Percentiles rank a stretch among this genome's conserved stretches.
Evolutionary conservation across 164 flowering plant species (phyloP).

Genomic region (Protea cynaroides): DNA sequence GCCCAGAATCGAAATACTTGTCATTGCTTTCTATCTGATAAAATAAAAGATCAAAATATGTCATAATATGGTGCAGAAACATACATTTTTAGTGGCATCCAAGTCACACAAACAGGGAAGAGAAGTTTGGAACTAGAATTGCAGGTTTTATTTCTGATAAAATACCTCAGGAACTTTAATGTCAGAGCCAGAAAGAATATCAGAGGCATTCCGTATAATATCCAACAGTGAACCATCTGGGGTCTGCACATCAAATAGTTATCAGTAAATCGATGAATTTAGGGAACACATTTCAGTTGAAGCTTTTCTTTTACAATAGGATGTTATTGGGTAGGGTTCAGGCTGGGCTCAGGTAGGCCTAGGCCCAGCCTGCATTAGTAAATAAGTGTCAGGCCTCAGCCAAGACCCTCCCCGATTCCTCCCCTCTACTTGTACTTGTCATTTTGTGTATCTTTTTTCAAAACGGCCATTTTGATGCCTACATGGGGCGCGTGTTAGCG

Average conservation of each 20-base stretch:
- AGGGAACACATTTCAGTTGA: too few relatives aligned
- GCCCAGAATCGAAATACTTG: constrained; percentile 60
- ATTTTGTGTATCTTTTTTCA: too few relatives aligned
- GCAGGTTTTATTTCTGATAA: not conserved
- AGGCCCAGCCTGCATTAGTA: too few relatives aligned
- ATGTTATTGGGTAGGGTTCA: too few relatives aligned
- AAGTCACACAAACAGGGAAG: not conserved
- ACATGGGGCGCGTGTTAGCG: too few relatives aligned
- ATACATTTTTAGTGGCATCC: not conserved
- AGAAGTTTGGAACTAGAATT: not conserved
- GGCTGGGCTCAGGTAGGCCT: too few relatives aligned
- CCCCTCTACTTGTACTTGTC: too few relatives aligned
- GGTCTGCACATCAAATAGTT: constrained; percentile 49
- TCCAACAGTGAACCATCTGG: constrained; percentile 94
- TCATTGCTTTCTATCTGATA: constrained; percentile 66
- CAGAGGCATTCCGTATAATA: constrained; percentile 84
- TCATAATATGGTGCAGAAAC: not conserved
- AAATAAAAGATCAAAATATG: not conserved
- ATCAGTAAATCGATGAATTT: too few relatives aligned
- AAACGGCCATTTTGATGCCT: too few relatives aligned
- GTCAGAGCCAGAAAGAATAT: constrained; percentile 64
- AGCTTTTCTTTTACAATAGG: too few relatives aligned
- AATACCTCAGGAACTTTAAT: constrained; percentile 71
- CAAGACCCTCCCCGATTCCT: too few relatives aligned
- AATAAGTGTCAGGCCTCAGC: too few relatives aligned